Conservation (phyloP, 306 rosid genomes). For the Cicer arietinum region DNA sequence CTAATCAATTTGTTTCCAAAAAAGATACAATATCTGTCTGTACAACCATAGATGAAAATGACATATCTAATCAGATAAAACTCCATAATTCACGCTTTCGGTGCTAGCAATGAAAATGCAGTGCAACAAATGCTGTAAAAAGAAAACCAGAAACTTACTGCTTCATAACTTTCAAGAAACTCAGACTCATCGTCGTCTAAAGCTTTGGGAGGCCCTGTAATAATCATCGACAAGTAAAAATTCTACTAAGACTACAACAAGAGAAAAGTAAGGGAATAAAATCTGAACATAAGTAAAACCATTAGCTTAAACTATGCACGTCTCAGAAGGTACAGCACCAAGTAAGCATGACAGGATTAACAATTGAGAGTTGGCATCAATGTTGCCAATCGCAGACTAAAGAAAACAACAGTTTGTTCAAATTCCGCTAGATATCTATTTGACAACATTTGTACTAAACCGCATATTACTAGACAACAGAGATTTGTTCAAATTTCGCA, state of each 20-base stretch:
- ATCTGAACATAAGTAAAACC: constrained; percentile 5
- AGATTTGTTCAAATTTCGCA: neutral
- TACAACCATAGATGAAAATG: constrained; percentile 14
- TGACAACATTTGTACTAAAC: neutral
- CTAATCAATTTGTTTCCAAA: constrained; percentile 20
- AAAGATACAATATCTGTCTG: constrained; percentile 1
- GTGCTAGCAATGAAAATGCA: constrained; percentile 10
- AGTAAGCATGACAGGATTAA: constrained; percentile 15
- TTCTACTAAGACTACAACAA: constrained; percentile 26
- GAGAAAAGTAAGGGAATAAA: neutral
- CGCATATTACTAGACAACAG: neutral
- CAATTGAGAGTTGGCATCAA: neutral
- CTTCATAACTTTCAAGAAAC: constrained; percentile 79
- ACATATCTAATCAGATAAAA: constrained; percentile 16
- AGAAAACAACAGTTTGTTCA: neutral
- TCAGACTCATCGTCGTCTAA: constrained; percentile 95
- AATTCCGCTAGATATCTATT: neutral
- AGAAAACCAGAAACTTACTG: constrained; percentile 49
- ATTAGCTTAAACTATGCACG: constrained; percentile 26
- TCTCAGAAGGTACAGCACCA: constrained; percentile 25
- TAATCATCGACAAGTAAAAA: constrained; percentile 24
- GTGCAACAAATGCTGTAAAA: constrained; percentile 23
- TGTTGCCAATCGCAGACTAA: neutral
- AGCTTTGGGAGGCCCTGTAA: constrained; percentile 94
- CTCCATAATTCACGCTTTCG: neutral